Percentiles rank a stretch among this genome's conserved stretches.
Evolutionary conservation across 768 basidiomycete genomes (phyloP).

Genomic region (Mycena floridula): DNA sequence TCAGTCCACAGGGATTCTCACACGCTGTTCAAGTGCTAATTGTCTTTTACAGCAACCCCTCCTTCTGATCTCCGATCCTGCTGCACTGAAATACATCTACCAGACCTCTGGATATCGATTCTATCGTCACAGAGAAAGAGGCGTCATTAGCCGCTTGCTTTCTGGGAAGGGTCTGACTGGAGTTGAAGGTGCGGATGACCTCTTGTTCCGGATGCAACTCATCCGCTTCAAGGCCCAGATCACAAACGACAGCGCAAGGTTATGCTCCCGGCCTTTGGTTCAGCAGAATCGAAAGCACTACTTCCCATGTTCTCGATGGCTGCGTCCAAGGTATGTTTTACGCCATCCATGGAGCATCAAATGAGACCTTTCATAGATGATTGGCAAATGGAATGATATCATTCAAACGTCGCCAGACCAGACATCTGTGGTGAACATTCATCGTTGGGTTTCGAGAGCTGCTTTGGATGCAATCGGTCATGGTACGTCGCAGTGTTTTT

Average conservation of each 20-base stretch:
- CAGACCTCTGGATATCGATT: conserved; percentile 26
- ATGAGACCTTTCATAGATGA: conserved; percentile 11
- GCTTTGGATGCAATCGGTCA: conserved; percentile 33
- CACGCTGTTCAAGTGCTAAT: too few species aligned
- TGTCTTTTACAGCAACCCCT: conserved; percentile 18
- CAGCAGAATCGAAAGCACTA: conserved; percentile 18
- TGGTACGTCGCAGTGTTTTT: conserved; percentile 15
- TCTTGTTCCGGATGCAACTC: conserved; percentile 18
- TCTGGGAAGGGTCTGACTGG: conserved; percentile 20
- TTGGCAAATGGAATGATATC: conserved; percentile 21
- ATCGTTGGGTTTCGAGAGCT: conserved; percentile 22
- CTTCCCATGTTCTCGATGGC: conserved; percentile 21
- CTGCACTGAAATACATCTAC: conserved; percentile 24
- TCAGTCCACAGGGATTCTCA: not conserved
- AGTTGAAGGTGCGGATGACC: conserved; percentile 19
- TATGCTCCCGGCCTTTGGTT: conserved; percentile 27
- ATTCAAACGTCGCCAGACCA: conserved; percentile 8
- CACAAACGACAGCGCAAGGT: conserved; percentile 22
- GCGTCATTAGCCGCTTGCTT: conserved; percentile 13
- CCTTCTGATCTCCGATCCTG: conserved; percentile 25
- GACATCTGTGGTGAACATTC: conserved; percentile 17
- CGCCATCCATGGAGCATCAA: not conserved
- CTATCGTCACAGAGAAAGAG: conserved; percentile 16
- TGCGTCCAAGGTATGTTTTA: conserved; percentile 16
- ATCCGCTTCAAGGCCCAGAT: conserved; percentile 11